Percentiles rank a stretch among this genome's conserved stretches.
These are phyloP conservation scores for Rhynchosporium graminicola DNA, from an alignment of 2,329 filamentous ascomycete species.

Conservation along the genomic window DNA sequence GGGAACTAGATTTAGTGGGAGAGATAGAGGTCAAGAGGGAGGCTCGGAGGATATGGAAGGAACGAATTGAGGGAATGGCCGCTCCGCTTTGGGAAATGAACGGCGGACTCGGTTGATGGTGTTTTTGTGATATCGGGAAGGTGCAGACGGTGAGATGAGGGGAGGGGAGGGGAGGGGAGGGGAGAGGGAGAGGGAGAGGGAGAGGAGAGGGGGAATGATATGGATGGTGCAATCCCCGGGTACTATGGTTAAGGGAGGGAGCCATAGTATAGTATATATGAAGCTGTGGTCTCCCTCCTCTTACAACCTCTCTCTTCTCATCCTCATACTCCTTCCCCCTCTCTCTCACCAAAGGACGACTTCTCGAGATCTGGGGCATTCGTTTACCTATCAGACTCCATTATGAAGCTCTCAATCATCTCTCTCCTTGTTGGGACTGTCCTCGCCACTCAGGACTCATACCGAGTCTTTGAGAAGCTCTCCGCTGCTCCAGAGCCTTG, in stretches of 20 bases:
- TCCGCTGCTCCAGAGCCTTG: conserved; percentile 19
- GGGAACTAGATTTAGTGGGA: too few species aligned
- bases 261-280: not conserved
- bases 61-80: too few species aligned
- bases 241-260: too few species aligned
- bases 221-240: not conserved
- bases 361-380: not conserved
- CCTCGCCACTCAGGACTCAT: not conserved
- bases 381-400: not conserved
- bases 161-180: too few species aligned
- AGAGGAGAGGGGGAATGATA: too few species aligned
- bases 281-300: not conserved
- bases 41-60: too few species aligned
- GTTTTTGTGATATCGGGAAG: too few species aligned
- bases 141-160: too few species aligned
- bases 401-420: conserved; percentile 5
- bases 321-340: not conserved
- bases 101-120: too few species aligned
- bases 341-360: not conserved
- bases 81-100: too few species aligned
- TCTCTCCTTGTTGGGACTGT: conserved; percentile 4
- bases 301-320: not conserved
- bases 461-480: conserved; percentile 23
- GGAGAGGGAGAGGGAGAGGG: too few species aligned
- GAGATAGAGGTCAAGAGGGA: too few species aligned